Base-by-base conservation (phyloP, 441 rosid genomes). In the Jatropha multifida region DNA sequence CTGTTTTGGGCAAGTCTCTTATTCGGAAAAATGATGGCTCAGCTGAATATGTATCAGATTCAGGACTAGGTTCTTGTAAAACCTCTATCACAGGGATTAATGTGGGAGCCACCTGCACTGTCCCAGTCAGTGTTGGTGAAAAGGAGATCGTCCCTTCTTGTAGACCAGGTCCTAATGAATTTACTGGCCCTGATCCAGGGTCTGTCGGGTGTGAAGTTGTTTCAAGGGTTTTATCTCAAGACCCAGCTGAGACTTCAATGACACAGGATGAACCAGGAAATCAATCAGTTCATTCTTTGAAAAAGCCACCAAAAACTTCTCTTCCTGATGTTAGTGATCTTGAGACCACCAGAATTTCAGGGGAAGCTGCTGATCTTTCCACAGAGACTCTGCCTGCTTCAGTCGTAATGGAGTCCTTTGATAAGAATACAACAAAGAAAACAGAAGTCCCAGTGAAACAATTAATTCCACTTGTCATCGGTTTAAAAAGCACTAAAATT, bases 81-180 rank as follows among this genome's bases (percentile, higher is more conserved):
- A 71, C 61, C n/a, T 66, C 71, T 67, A 69, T 12, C 7, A 18
- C 65, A 8, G 77, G 56, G 58, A 67, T 66, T 56, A 71, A 60
- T 70, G 65, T 67, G 77, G 85, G 82, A 63, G 81, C 77, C 62
- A 41, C 77, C 74, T 66, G 73, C 83, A 51, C 82, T 49, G 76
- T 71, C 80, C 80, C 80, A 68, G 69, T 76, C 14, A 65, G 64
- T 65, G 69, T 71, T 75, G 65, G 7, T n/a, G 73, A 67, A 59
- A 73, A 63, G 62, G 77, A 71, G 65, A 77, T 72, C 76, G 63
- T 52, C 65, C 15, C 69, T 54, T 69, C 75, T 71, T 67, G 62
- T 65, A 70, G 49, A 40, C 71, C 46, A 49, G 60, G 63, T 26
- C 59, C 73, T 38, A 71, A 71, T 65, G 76, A 79, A 72, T 67